These are phyloP conservation scores for Claviceps cyperi DNA, from an alignment of 2,329 filamentous ascomycete species.

Conservation along the genomic window DNA sequence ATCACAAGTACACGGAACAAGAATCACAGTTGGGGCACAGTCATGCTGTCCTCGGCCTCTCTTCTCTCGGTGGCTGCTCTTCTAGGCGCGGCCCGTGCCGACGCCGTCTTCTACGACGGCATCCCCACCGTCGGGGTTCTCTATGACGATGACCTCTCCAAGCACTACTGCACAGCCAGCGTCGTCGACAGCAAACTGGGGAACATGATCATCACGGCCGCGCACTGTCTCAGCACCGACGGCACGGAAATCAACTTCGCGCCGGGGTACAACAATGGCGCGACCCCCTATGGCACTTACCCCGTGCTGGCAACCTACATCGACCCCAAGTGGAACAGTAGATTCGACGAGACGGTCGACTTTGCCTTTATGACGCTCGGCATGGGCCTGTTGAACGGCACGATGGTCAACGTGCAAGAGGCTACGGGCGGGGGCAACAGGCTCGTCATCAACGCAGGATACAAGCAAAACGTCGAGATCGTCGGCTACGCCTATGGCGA, in stretches of 20 bases:
- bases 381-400: conserved; percentile 5
- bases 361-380: conserved; percentile 8
- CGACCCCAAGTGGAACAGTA: conserved; percentile 2
- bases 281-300: conserved; percentile 7
- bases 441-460: conserved; percentile 5
- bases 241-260: conserved; percentile 5
- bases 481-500: conserved; percentile 6
- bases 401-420: conserved; percentile 5
- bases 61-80: background rate
- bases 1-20: no score
- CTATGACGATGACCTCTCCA: background rate
- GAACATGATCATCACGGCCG: conserved; percentile 7
- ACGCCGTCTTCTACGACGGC: conserved; percentile 3
- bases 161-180: conserved; percentile 7
- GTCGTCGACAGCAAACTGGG: conserved; percentile 5
- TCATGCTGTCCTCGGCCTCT: background rate
- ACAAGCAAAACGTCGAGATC: conserved; percentile 4
- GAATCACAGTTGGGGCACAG: no score
- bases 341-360: conserved; percentile 3
- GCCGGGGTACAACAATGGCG: conserved; percentile 6
- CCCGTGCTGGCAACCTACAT: conserved; percentile 5
- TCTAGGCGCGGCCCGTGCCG: background rate
- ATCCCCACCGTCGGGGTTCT: conserved; percentile 6
- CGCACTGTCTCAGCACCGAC: conserved; percentile 5
- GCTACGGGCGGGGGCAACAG: conserved; percentile 6